Conservation (phyloP, 345 rosid genomes). For the Populus euphratica region DNA sequence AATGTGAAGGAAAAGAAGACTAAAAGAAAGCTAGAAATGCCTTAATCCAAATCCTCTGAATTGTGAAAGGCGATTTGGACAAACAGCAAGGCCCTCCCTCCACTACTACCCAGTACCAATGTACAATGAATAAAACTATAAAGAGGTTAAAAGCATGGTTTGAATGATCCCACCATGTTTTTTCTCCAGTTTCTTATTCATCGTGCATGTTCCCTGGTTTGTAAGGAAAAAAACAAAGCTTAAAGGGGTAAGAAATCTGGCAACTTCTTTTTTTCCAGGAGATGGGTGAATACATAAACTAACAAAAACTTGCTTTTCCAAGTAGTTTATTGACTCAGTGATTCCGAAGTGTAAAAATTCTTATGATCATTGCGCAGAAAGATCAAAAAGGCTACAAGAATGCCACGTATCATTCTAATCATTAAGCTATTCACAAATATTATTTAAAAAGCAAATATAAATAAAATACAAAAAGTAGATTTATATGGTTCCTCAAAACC, state of each 20-base stretch:
- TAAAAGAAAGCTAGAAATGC: neutral
- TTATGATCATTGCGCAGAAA: neutral
- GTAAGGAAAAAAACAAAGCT: neutral
- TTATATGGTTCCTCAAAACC: too few species aligned
- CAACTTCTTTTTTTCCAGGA: neutral
- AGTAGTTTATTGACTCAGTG: neutral
- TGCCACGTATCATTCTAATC: neutral
- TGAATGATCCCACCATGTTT: neutral
- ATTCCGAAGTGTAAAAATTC: neutral
- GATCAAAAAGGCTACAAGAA: neutral
- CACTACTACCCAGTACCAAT: neutral
- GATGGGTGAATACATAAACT: neutral
- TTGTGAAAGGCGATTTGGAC: neutral
- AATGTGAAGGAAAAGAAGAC: neutral
- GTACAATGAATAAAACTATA: neutral
- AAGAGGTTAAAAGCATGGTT: neutral
- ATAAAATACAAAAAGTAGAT: too few species aligned
- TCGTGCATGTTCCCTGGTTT: neutral
- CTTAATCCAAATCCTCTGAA: neutral
- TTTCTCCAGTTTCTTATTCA: neutral
- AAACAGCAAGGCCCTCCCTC: neutral
- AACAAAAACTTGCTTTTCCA: neutral
- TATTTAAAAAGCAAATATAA: too few species aligned
- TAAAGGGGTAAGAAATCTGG: too few species aligned
- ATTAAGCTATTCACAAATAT: neutral